Base-by-base conservation (phyloP, 768 basidiomycete species). In the Boletus reticulatus region DNA sequence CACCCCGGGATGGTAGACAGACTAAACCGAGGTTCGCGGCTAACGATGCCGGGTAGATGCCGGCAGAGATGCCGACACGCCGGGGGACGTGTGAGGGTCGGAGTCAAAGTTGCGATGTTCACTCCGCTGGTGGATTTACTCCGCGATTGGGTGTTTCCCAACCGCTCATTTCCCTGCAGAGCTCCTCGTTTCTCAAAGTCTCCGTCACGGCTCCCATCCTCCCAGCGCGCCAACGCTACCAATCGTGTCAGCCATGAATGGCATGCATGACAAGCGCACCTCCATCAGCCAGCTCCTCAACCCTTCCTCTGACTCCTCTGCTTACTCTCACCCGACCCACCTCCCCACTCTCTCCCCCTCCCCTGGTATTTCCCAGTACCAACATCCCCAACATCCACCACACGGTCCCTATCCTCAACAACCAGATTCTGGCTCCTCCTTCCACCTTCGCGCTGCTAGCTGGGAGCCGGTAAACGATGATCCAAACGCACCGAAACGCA, bases 371-470 rank as follows among this genome's bases (percentile, higher is more conserved):
- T 48, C 66, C 45, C 62, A 63, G 53, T 67, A 69, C 54, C 71
- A 67, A 16, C 71, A 73, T 50, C 59, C 62, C 12, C 64, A 60
- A 6, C 62, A 66, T 20, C 67, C 69, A 3, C 65, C 58, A 2
- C 71, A 66, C 17, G 48, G 46, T 14, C 63, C 61, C 22, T 73
- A 73, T 38, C 48, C 67, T 4, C 70, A 57, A 4, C 66, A 70
- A 10, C 64, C 62, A 12, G 72, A 70, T 1, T 62, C 72, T 34
- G 60, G 53, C 12, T 52, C 73, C 12, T 67, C 78, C 22, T 87
- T 77, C 62, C 77, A 81, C 63, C 79, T 87, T n/a, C 78, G 83
- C 39, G 81, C 84, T 12, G 86, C 86, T 6, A 83, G 71, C 62
- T 87, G 86, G 84, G 78, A 77, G 29, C 66, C 60, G 50, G 72